These are phyloP conservation scores for Lophiotrema nucula DNA, from an alignment of 495 filamentous ascomycete genomes.

Conservation along the genomic window DNA sequence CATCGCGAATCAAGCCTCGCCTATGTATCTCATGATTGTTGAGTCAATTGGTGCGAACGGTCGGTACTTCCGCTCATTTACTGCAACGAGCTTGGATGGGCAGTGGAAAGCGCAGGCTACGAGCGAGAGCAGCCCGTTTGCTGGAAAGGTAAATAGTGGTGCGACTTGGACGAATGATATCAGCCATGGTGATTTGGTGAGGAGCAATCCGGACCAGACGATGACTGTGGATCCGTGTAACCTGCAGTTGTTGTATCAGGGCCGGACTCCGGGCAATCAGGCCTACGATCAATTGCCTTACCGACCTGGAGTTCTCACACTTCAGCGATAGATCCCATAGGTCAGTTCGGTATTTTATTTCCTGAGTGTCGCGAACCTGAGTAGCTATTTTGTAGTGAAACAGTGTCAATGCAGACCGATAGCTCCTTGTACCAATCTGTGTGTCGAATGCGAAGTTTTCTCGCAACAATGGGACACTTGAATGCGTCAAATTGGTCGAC, in stretches of 20 bases:
- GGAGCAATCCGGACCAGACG: constrained; percentile 32
- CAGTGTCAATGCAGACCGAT: no score
- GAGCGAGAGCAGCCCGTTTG: constrained; percentile 33
- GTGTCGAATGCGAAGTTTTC: no score
- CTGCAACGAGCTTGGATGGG: constrained; percentile 24
- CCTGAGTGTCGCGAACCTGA: no score
- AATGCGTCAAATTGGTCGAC: no score
- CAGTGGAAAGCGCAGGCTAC: constrained; percentile 31
- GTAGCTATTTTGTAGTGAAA: no score
- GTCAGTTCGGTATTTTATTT: no score
- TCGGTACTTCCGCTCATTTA: constrained; percentile 38
- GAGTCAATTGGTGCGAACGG: constrained; percentile 33
- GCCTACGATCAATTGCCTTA: constrained; percentile 30
- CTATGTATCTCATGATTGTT: constrained; percentile 37
- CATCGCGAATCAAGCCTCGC: constrained; percentile 8
- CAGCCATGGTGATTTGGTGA: constrained; percentile 34
- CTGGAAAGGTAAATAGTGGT: constrained; percentile 29
- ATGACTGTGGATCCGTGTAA: constrained; percentile 34
- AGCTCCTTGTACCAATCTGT: no score
- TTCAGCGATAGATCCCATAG: constrained; percentile 37
- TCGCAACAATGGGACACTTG: no score
- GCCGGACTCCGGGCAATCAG: constrained; percentile 20
- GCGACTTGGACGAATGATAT: constrained; percentile 36
- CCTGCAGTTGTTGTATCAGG: constrained; percentile 36
- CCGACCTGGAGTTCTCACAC: constrained; percentile 29